Evolutionary conservation across 2,329 filamentous ascomycete species (phyloP), one percentile per base, ranked within the genome.

Genomic region (Diplodia mutila): DNA sequence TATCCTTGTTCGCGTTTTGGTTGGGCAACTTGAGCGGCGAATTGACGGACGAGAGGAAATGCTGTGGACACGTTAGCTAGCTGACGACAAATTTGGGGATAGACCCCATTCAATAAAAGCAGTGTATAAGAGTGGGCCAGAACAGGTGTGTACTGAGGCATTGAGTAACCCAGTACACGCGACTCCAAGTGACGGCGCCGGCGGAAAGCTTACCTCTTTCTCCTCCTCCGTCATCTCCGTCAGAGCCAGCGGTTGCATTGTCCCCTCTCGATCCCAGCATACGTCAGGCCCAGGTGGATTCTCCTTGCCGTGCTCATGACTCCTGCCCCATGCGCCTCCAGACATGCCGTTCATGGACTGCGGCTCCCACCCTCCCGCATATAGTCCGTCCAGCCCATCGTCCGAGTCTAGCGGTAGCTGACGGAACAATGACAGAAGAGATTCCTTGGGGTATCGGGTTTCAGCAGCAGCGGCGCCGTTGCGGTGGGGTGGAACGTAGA

Each of bases 31-130:
- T 98, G 72, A 97, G 84, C 39, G 93, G 91, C 42, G 95, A 97
- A 79, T 98, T 99, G 76, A 99, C 93, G 71, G 96, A 95, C 61
- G 87, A 87, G 61, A 88, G 81, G 79, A 97, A 97, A 70, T 91
- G 83, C 91, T 97, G 78, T 42, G 61, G 53, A 66, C 18, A 57
- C 37, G 52, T 74, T 72, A 66, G 51, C 63, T 32, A n/a, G n/a
- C 49, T 42, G 18, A 69, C 77, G 66, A 9, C 34, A 14, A 42
- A 7, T 16, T 23, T 59, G 23, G 16, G 21, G 63, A 69, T 59
- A 51, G 61, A 65, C 64, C 63, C 7, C 69, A 75, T 67, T 73
- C 72, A 34, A 46, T 63, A 21, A 67, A 29, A 32, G 7, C 25
- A 61, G 5, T 7, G 23, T 34, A 14, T 23, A 34, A 29, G 9